Evolutionary conservation across 2,329 filamentous ascomycete species (phyloP).

Genomic region (Arthrobotrys megalospora): DNA sequence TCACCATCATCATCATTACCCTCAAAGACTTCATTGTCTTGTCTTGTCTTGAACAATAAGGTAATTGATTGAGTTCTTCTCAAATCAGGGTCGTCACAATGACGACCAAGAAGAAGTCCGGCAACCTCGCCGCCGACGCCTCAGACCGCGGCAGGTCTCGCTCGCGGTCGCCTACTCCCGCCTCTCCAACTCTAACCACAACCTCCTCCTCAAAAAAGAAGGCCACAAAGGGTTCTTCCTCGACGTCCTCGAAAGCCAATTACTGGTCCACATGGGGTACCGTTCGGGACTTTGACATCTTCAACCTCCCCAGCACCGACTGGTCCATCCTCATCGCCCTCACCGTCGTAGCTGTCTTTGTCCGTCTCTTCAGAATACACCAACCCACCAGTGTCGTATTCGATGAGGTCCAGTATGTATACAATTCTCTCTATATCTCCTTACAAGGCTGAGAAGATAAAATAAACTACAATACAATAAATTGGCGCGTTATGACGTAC

Average conservation of each 20-base stretch:
- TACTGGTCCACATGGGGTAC: constrained; percentile 65
- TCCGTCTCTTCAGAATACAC: constrained; percentile 95
- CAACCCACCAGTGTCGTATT: constrained; percentile 97
- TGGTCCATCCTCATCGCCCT: constrained; percentile 82
- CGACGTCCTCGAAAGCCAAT: constrained; percentile 21
- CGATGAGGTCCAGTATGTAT: constrained; percentile 95
- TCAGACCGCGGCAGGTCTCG: constrained; percentile 54
- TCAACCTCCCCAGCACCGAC: constrained; percentile 85
- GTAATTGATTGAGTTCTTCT: background rate
- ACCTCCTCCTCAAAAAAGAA: constrained; percentile 38
- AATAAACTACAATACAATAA: background rate
- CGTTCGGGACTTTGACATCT: constrained; percentile 91
- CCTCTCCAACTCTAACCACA: constrained; percentile 5
- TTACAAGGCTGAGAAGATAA: background rate
- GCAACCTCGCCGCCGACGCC: constrained; percentile 72
- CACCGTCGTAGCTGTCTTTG: constrained; percentile 81
- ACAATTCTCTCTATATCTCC: constrained; percentile 15
- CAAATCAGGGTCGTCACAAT: constrained; percentile 34
- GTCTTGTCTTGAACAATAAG: background rate
- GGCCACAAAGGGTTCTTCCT: constrained; percentile 11
- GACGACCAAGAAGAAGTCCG: constrained; percentile 65
- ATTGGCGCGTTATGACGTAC: constrained; percentile 42
- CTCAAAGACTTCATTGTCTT: background rate
- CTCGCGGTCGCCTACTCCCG: constrained; percentile 48
- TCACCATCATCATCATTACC: constrained; percentile 11